These are phyloP conservation scores for Ophiostoma tasmaniense DNA, from an alignment of 2,329 filamentous ascomycete genomes.

Conservation along the genomic window DNA sequence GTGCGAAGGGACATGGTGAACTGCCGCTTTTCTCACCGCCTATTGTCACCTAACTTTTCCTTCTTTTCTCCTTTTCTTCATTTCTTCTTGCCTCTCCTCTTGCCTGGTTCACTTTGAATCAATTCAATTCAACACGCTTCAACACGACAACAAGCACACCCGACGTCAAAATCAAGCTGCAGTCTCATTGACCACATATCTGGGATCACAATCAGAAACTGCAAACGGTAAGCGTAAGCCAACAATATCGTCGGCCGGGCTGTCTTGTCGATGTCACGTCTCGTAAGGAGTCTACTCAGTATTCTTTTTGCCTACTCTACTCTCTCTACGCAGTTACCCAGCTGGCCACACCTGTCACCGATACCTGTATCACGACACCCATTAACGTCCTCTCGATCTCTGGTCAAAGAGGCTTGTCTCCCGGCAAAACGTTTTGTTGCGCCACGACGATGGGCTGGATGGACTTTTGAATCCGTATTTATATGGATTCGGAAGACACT, in stretches of 20 bases:
- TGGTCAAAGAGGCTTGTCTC: background rate
- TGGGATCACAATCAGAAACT: background rate
- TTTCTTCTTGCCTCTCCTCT: no score
- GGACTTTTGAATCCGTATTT: background rate
- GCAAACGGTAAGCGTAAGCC: background rate
- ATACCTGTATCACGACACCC: background rate
- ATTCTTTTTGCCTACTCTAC: background rate
- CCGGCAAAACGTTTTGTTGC: slow-evolving; percentile 5
- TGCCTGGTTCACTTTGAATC: no score
- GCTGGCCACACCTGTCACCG: slow-evolving; percentile 7
- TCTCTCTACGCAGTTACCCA: background rate
- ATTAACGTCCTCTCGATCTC: background rate
- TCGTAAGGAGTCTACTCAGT: background rate
- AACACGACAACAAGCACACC: background rate
- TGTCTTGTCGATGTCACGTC: background rate
- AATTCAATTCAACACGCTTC: background rate
- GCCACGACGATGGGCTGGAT: slow-evolving; percentile 3
- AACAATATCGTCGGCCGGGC: background rate
- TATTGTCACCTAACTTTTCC: background rate
- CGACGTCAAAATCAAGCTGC: background rate
- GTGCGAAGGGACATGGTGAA: no score
- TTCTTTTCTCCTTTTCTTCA: background rate
- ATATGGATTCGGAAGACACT: background rate
- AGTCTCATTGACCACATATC: background rate
- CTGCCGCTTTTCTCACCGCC: background rate